phyloP scores from a whole-genome alignment of 2,329 filamentous ascomycete genomes.

The Hypoxylon sp. region DNA sequence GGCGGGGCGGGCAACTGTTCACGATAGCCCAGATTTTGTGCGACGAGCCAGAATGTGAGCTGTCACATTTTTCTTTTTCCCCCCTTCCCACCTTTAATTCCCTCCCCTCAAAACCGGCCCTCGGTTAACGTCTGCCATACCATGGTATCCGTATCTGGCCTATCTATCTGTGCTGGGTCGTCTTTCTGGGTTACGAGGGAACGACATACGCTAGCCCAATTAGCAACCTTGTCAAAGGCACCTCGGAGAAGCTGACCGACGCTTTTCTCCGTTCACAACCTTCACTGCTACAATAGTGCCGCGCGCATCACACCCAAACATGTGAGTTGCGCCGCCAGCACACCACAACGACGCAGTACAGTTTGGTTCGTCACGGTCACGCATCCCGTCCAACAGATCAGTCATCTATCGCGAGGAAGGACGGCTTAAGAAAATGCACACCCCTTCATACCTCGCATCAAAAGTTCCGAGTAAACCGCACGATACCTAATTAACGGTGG shows the following conservation, averaged over 20 bases:
- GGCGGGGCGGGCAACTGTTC: slow-evolving; percentile 31
- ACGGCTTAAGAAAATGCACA: slow-evolving; percentile 11
- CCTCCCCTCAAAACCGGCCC: slow-evolving; percentile 21
- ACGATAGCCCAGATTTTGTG: slow-evolving; percentile 42
- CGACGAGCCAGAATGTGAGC: slow-evolving; percentile 37
- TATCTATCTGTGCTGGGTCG: slow-evolving; percentile 24
- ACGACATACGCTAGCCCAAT: slow-evolving; percentile 34
- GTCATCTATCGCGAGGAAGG: slow-evolving; percentile 36
- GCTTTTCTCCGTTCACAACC: slow-evolving; percentile 34
- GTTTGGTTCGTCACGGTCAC: slow-evolving; percentile 42
- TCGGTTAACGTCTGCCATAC: slow-evolving; percentile 33
- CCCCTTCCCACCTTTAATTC: slow-evolving; percentile 23
- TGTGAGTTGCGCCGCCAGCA: slow-evolving; percentile 37
- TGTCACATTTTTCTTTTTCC: slow-evolving; percentile 33
- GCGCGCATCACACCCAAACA: slow-evolving; percentile 42
- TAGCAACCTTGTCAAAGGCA: slow-evolving; percentile 29
- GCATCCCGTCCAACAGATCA: slow-evolving; percentile 39
- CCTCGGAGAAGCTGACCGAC: slow-evolving; percentile 42
- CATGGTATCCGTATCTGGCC: slow-evolving; percentile 36
- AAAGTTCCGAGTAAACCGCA: slow-evolving; percentile 34
- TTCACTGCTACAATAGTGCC: slow-evolving; percentile 26
- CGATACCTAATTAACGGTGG: slow-evolving; percentile 22
- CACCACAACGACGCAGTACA: slow-evolving; percentile 31
- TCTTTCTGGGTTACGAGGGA: slow-evolving; percentile 20
- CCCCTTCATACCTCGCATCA: slow-evolving; percentile 27